Evolutionary conservation across 169 alveolate genomes (phyloP).

Genomic region (Babesia bovis): DNA sequence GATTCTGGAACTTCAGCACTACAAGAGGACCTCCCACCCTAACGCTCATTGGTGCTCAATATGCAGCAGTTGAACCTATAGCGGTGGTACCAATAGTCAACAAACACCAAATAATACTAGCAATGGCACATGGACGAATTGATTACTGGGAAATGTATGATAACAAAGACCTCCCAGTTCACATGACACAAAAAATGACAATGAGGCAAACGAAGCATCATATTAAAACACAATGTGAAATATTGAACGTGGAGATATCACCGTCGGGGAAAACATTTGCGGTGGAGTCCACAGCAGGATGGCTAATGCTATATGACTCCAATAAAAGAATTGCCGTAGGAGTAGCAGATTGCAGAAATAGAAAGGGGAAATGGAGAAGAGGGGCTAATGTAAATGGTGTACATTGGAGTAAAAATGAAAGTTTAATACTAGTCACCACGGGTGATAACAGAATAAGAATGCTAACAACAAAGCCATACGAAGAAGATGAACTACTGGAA

Average conservation of each 20-base stretch:
- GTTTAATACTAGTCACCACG: slow-evolving; percentile 48
- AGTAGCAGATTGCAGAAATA: slow-evolving; percentile 35
- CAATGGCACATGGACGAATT: slow-evolving; percentile 19
- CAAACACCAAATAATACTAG: slow-evolving; percentile 6
- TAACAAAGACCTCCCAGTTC: background rate
- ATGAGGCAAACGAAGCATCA: background rate
- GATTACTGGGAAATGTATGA: slow-evolving; percentile 15
- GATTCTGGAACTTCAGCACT: background rate
- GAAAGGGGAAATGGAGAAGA: slow-evolving; percentile 8
- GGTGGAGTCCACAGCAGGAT: slow-evolving; percentile 22
- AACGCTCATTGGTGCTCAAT: background rate
- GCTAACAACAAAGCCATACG: slow-evolving; percentile 10
- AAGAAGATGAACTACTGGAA: slow-evolving; percentile 10
- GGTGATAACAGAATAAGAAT: slow-evolving; percentile 44
- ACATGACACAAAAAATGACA: background rate
- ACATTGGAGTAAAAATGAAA: slow-evolving; percentile 43
- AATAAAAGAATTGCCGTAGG: slow-evolving; percentile 3
- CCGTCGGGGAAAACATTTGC: slow-evolving; percentile 38
- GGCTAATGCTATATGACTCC: slow-evolving; percentile 33
- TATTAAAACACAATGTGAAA: background rate
- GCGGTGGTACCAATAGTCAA: background rate
- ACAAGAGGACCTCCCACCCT: background rate
- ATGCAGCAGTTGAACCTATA: background rate
- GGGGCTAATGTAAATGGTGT: slow-evolving; percentile 52
- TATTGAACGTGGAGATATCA: slow-evolving; percentile 21